Base-by-base conservation (phyloP, 78 protist species). In the Diacronema lutheri region DNA sequence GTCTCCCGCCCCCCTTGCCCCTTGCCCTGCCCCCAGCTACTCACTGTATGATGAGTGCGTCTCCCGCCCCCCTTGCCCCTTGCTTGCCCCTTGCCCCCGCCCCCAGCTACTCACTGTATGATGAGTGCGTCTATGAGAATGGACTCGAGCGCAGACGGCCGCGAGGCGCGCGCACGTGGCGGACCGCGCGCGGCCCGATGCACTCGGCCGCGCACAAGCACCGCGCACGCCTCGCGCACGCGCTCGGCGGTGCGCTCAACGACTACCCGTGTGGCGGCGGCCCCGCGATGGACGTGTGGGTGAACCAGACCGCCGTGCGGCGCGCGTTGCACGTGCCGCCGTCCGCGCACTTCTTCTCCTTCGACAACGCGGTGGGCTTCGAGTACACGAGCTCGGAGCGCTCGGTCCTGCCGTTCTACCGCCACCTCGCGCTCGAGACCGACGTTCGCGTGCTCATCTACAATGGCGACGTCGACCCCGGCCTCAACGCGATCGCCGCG, bases 381-480 rank as follows among this genome's bases (percentile, higher is more conserved):
- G 56, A 11, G 21, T 81, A 81, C 72, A 2, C 19, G 3, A 16
- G 31, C 21, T 20, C 85, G 20, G 85, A 81, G 85, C 14, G 12
- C 38, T 38, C 37, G 50, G 46, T 81, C 31, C 10, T 61, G 40
- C 60, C 64, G 20, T 81, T 81, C 85, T 81, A 81, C 55, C 29
- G 4, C 11, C 69, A 38, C 26, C 56, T 62, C 56, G 85, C 74
- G 41, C 29, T 2, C 29, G 26, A 50, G 31, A 81, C 76, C 74
- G 12, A 2, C 37, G n/a, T 60, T 3, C 37, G 73, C 56, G 73
- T 81, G n/a, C 85, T 81, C 37, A 29, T 81, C n/a, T 81, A 81
- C 46, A 81, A 81, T 11, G 85, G 85, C 44, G 85, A 81, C 85
- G 38, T 73, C 60, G 85, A 81, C 72, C 85, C 85, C 4, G 57